Conservation (phyloP, 108 stramenopile genomes). For the Cyclotella cryptica region DNA sequence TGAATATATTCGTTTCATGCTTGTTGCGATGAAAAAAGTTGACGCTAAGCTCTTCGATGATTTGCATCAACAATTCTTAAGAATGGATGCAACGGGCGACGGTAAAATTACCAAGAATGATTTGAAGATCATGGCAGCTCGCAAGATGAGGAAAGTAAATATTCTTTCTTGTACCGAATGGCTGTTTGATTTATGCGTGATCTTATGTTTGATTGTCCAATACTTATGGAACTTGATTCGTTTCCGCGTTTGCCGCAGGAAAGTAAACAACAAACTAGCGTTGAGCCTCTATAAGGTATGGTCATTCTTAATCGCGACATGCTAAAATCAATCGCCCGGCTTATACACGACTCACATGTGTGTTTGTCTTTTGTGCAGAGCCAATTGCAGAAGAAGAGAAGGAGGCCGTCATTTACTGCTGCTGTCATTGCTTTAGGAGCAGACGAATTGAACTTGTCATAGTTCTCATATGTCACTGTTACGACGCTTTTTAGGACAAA, state of each 20-base stretch:
- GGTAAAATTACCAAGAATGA: constrained; percentile 64
- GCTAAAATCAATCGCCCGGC: too few species aligned
- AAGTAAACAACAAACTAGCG: not conserved
- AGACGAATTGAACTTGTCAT: not conserved
- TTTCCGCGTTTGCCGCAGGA: too few species aligned
- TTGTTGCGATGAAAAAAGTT: constrained; percentile 80
- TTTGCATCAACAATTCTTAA: constrained; percentile 62
- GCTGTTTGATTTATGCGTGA: too few species aligned
- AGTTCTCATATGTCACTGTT: too few species aligned
- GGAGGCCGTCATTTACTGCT: not conserved
- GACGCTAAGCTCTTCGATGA: constrained; percentile 67
- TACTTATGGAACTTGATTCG: too few species aligned
- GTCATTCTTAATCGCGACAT: not conserved
- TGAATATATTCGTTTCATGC: constrained; percentile 84
- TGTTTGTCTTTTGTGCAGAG: not conserved
- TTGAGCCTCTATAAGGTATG: constrained; percentile 1
- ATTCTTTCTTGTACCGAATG: too few species aligned
- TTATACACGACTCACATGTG: too few species aligned
- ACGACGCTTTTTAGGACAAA: too few species aligned
- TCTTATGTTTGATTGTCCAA: too few species aligned
- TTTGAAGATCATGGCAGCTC: constrained; percentile 53
- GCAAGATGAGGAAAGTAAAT: constrained; percentile 50
- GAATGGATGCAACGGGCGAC: constrained; percentile 56
- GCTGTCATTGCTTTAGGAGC: not conserved
- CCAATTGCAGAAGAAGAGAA: not conserved